A percentile compares a stretch with the other conserved stretches of the same genome.
These are phyloP conservation scores for Moelleriella libera DNA, from an alignment of 2,329 filamentous ascomycete genomes.

Conservation along the genomic window DNA sequence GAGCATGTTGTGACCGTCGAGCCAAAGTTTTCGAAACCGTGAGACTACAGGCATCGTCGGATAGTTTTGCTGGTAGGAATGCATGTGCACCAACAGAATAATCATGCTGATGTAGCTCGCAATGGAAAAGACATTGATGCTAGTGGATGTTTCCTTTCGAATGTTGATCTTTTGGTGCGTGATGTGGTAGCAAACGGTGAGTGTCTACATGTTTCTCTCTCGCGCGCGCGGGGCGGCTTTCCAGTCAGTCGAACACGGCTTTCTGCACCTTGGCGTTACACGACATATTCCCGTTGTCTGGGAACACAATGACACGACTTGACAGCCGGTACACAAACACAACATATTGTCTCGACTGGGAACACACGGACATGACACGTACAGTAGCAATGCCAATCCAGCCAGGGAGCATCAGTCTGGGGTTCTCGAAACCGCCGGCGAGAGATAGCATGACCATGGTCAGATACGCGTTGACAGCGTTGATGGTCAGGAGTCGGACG, in stretches of 20 bases:
- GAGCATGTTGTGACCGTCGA: slow-evolving; percentile 16
- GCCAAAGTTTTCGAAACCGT: slow-evolving; percentile 18
- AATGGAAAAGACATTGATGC: slow-evolving; percentile 63
- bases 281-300: too few relatives aligned
- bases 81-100: slow-evolving; percentile 51
- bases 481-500: slow-evolving; percentile 63
- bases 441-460: slow-evolving; percentile 60
- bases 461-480: slow-evolving; percentile 60
- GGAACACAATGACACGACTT: too few relatives aligned
- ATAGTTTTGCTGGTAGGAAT: slow-evolving; percentile 47
- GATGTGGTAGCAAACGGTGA: slow-evolving; percentile 63
- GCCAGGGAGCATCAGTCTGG: slow-evolving; percentile 56
- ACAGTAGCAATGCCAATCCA: slow-evolving; percentile 70
- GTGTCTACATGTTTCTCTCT: too few relatives aligned
- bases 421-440: slow-evolving; percentile 55
- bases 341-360: not conserved
- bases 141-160: slow-evolving; percentile 63
- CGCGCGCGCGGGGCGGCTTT: too few relatives aligned
- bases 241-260: too few relatives aligned
- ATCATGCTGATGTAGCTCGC: slow-evolving; percentile 67
- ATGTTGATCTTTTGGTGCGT: slow-evolving; percentile 70
- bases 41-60: slow-evolving; percentile 43
- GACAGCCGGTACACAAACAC: too few relatives aligned
- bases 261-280: too few relatives aligned
- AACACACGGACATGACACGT: slow-evolving; percentile 11